phyloP scores from a whole-genome alignment of 441 rosid genomes.

The Euphorbia schlechtendalii region DNA sequence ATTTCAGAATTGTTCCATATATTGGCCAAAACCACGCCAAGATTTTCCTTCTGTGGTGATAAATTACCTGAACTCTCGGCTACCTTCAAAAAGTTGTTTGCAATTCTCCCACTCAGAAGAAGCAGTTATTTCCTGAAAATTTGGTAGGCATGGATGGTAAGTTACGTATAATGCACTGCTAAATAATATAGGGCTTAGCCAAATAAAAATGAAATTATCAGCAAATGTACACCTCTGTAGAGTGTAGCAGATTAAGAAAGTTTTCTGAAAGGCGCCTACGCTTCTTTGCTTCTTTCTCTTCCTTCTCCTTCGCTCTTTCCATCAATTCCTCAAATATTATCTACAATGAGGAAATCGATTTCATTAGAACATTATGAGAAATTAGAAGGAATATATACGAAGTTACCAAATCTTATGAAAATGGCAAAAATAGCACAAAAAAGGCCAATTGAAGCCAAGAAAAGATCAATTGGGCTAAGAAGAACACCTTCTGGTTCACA shows the following conservation, averaged over 20 bases:
- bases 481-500: conserved; percentile 62
- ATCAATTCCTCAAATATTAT: conserved; percentile 76
- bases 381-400: too few species aligned
- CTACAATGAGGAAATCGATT: conserved; percentile 29
- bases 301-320: conserved; percentile 89
- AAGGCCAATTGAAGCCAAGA: background rate
- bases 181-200: background rate
- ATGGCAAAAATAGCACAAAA: background rate
- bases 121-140: conserved; percentile 60
- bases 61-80: conserved; percentile 70
- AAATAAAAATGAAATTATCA: conserved; percentile 1
- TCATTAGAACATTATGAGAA: conserved; percentile 1
- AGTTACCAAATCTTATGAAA: background rate
- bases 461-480: background rate
- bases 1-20: background rate
- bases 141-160: conserved; percentile 10
- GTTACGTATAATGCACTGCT: background rate
- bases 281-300: conserved; percentile 92
- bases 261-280: conserved; percentile 85
- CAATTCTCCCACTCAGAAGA: conserved; percentile 79
- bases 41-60: background rate
- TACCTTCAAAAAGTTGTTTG: conserved; percentile 65
- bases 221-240: conserved; percentile 50
- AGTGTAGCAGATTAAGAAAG: conserved; percentile 52
- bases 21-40: background rate